phyloP scores from a whole-genome alignment of 768 basidiomycete species.

The Kwoniella sp. region DNA sequence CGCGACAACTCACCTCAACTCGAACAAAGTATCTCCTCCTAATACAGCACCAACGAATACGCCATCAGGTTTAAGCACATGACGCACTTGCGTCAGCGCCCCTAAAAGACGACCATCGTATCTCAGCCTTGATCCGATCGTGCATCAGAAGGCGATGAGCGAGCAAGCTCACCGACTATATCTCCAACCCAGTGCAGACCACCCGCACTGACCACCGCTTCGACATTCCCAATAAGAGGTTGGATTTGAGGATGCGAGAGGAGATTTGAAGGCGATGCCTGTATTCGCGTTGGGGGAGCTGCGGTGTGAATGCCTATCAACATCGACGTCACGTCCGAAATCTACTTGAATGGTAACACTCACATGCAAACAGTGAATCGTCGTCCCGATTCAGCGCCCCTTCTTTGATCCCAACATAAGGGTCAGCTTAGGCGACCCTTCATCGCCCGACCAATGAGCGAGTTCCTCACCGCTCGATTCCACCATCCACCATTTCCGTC shows the following conservation, averaged over 20 bases:
- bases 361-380: conserved; percentile 81
- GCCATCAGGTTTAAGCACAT: conserved; percentile 83
- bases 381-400: conserved; percentile 73
- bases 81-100: conserved; percentile 78
- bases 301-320: too few relatives aligned
- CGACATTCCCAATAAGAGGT: conserved; percentile 68
- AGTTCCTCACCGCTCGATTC: conserved; percentile 80
- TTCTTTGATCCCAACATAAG: conserved; percentile 64
- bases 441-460: too few relatives aligned
- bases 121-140: background rate
- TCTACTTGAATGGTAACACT: too few relatives aligned
- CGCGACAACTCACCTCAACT: conserved; percentile 65
- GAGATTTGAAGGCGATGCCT: conserved; percentile 81
- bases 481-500: conserved; percentile 71
- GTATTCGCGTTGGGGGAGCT: conserved; percentile 78
- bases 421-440: too few relatives aligned
- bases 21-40: conserved; percentile 94
- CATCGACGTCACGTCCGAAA: too few relatives aligned
- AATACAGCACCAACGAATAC: conserved; percentile 92
- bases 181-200: conserved; percentile 98
- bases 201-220: conserved; percentile 87
- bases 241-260: conserved; percentile 63
- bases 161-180: conserved; percentile 69
- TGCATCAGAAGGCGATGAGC: background rate
- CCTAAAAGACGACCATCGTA: too few relatives aligned